These are phyloP conservation scores for Alternaria infectoria DNA, from an alignment of 2,329 filamentous ascomycete species.

Conservation along the genomic window DNA sequence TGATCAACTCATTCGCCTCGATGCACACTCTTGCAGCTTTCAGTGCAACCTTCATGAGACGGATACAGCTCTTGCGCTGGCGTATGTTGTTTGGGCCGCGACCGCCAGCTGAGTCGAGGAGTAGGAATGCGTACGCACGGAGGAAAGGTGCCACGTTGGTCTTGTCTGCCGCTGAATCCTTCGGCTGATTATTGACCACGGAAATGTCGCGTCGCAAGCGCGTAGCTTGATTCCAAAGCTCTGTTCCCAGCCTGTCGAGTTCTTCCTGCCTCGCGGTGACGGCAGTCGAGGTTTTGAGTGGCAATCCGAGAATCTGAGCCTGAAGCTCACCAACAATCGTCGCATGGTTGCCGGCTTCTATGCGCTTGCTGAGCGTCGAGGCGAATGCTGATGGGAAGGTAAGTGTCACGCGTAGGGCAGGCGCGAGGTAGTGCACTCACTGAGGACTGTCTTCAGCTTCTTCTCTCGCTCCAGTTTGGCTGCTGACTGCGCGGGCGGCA, in stretches of 20 bases:
- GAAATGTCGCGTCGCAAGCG: conserved; percentile 49
- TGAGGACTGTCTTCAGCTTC: conserved; percentile 40
- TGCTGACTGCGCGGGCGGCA: conserved; percentile 31
- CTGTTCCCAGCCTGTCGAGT: conserved; percentile 63
- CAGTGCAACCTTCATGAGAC: conserved; percentile 71
- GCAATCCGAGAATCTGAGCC: conserved; percentile 52
- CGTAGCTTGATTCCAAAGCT: conserved; percentile 72
- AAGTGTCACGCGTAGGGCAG: conserved; percentile 2
- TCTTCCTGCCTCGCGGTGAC: conserved; percentile 50
- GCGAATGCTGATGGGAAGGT: conserved; percentile 41
- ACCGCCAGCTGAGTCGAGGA: conserved; percentile 62
- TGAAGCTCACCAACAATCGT: conserved; percentile 45
- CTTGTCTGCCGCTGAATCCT: conserved; percentile 33
- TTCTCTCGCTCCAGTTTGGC: conserved; percentile 44
- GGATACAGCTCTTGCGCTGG: conserved; percentile 49
- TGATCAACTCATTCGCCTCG: conserved; percentile 61
- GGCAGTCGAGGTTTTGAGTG: conserved; percentile 30
- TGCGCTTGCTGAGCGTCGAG: conserved; percentile 30
- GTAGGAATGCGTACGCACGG: conserved; percentile 67
- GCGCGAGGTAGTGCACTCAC: conserved; percentile 23
- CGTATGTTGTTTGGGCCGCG: conserved; percentile 22
- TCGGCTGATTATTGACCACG: conserved; percentile 32
- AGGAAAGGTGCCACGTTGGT: conserved; percentile 41
- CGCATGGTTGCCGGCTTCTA: conserved; percentile 23
- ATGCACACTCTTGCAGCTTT: conserved; percentile 70